phyloP scores from a whole-genome alignment of 495 filamentous ascomycete species.

The Aspergillus affinis region DNA sequence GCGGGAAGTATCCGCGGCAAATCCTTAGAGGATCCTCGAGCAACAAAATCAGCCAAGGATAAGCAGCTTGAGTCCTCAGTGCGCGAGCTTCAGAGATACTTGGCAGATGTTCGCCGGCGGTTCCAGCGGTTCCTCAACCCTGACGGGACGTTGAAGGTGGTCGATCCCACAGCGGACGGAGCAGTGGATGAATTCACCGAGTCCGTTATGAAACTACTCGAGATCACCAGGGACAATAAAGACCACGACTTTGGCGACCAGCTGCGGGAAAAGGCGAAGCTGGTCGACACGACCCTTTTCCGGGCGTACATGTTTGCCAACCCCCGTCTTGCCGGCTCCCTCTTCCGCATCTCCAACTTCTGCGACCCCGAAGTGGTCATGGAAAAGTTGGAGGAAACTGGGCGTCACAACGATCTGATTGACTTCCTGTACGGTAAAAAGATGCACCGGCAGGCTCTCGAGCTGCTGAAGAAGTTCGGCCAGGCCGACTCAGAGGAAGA shows the following conservation, averaged over 20 bases:
- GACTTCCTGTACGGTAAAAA: conserved; percentile 97
- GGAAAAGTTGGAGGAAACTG: conserved; percentile 82
- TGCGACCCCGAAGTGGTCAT: conserved; percentile 96
- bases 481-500: conserved; percentile 58
- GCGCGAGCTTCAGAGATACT: conserved; percentile 76
- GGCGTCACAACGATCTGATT: conserved; percentile 89
- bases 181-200: conserved; percentile 50
- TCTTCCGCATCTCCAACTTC: conserved; percentile 96
- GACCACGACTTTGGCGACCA: conserved; percentile 66
- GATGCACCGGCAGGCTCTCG: conserved; percentile 83
- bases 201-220: conserved; percentile 45
- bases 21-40: conserved; percentile 18
- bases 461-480: conserved; percentile 80
- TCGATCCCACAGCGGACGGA: conserved; percentile 49
- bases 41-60: conserved; percentile 54
- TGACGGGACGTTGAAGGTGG: conserved; percentile 66
- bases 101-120: conserved; percentile 77
- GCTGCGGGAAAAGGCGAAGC: conserved; percentile 69
- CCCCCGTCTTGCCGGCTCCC: conserved; percentile 78
- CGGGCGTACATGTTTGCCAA: conserved; percentile 87
- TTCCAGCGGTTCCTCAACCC: conserved; percentile 81
- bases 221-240: conserved; percentile 42
- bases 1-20: conserved; percentile 47
- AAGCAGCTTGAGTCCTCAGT: conserved; percentile 81
- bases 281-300: conserved; percentile 94